These are phyloP conservation scores for Hypoxylon lenormandii DNA, from an alignment of 495 filamentous ascomycete genomes.

Conservation along the genomic window DNA sequence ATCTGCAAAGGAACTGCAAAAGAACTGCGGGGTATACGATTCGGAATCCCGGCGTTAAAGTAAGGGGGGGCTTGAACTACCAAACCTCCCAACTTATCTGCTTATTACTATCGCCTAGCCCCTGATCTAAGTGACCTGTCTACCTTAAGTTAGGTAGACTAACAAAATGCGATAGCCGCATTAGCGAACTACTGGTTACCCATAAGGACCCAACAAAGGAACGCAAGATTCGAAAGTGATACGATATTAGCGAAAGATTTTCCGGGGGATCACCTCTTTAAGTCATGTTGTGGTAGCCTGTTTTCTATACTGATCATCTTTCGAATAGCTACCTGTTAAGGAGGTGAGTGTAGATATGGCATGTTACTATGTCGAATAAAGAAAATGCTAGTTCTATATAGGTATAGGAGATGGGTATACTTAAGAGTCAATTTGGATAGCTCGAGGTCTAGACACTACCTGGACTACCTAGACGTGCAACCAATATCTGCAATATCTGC, in stretches of 20 bases:
- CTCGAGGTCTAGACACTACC: not conserved
- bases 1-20: not conserved
- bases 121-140: conserved; percentile 2
- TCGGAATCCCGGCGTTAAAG: not conserved
- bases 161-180: not conserved
- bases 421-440: not conserved
- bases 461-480: not conserved
- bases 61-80: not conserved
- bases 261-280: too few species aligned
- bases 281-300: not conserved
- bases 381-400: not conserved
- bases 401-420: not conserved
- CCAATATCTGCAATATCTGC: not conserved
- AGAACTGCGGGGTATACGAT: not conserved
- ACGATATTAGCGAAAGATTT: not conserved
- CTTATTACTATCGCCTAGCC: conserved; percentile 19
- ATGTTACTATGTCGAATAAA: not conserved
- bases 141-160: not conserved
- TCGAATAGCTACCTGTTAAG: not conserved
- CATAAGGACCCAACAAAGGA: not conserved
- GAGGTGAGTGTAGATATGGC: not conserved
- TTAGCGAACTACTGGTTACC: not conserved
- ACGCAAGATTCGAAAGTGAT: not conserved
- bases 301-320: not conserved
- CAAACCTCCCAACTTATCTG: conserved; percentile 1